phyloP scores from a whole-genome alignment of 2,329 filamentous ascomycete species.

The Ophiostoma piceae region DNA sequence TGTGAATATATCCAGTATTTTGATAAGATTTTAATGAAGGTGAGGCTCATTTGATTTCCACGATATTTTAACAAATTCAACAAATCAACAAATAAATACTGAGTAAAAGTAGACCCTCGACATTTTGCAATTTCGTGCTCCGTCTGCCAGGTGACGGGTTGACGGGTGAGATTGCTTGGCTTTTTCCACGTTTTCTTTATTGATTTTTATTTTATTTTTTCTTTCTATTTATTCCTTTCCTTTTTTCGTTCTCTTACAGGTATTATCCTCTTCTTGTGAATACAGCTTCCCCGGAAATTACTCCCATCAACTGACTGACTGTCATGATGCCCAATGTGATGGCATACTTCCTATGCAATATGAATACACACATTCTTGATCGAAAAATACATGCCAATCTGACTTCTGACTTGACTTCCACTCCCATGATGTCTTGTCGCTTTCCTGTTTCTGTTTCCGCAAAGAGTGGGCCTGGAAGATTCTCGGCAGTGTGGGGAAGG shows the following conservation, averaged over 20 bases:
- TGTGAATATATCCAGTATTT: no score
- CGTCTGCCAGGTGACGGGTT: neutral
- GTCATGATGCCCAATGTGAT: neutral
- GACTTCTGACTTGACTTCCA: neutral
- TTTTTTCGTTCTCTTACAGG: no score
- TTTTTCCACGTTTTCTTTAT: neutral
- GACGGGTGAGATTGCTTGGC: slow-evolving; percentile 2
- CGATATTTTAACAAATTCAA: no score
- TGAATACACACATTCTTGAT: neutral
- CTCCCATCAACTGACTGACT: neutral
- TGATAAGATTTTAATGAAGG: no score
- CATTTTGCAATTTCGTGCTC: neutral
- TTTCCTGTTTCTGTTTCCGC: neutral
- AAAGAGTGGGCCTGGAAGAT: neutral
- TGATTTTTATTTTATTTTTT: neutral
- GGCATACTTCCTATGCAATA: neutral
- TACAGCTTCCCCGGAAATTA: neutral
- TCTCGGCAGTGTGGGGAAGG: slow-evolving; percentile 12
- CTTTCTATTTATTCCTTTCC: no score
- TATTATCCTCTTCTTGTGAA: no score
- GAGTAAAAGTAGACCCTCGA: no score
- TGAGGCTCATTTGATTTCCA: no score
- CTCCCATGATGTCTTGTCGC: neutral
- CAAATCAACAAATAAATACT: no score
- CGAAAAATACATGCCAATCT: neutral